These are phyloP conservation scores for Rhipidocladum racemiflorum DNA, from an alignment of 176 grass and related monocot species.

Conservation along the genomic window DNA sequence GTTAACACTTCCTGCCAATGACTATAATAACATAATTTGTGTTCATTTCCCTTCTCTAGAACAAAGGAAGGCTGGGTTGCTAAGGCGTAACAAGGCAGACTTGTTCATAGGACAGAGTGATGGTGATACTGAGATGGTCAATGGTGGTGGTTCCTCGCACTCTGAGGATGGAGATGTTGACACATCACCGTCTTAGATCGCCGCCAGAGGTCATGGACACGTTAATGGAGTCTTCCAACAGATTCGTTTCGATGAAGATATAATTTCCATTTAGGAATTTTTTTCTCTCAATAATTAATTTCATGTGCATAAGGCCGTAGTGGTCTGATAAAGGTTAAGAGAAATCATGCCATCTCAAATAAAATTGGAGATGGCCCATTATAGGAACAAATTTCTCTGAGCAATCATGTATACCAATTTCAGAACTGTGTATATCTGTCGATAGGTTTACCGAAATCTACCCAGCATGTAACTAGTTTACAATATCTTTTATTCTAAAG, in stretches of 20 bases:
- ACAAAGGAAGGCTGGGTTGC: conserved; percentile 56
- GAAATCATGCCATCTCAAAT: conserved; percentile 40
- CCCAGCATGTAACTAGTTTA: conserved; percentile 40
- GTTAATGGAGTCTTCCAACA: conserved; percentile 11
- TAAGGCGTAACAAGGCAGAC: conserved; percentile 53
- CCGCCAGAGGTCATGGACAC: conserved; percentile 6
- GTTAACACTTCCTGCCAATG: background rate
- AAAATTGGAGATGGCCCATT: conserved; percentile 44
- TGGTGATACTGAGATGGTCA: conserved; percentile 49
- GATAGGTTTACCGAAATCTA: conserved; percentile 31
- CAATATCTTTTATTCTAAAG: conserved; percentile 17
- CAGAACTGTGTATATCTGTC: conserved; percentile 46
- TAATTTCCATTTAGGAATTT: conserved; percentile 41
- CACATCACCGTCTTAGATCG: conserved; percentile 44
- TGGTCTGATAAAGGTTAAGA: conserved; percentile 48
- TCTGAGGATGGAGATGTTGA: conserved; percentile 72
- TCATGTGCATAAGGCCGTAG: conserved; percentile 48
- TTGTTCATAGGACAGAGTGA: conserved; percentile 45
- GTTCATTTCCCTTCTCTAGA: conserved; percentile 49
- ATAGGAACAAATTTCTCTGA: conserved; percentile 35
- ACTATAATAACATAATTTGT: background rate
- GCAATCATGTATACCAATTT: conserved; percentile 33
- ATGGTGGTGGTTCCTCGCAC: conserved; percentile 50
- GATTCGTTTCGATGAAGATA: conserved; percentile 27
- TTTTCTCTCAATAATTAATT: conserved; percentile 41